phyloP scores from a whole-genome alignment of 495 filamentous ascomycete species.

The Penicillium canescens region DNA sequence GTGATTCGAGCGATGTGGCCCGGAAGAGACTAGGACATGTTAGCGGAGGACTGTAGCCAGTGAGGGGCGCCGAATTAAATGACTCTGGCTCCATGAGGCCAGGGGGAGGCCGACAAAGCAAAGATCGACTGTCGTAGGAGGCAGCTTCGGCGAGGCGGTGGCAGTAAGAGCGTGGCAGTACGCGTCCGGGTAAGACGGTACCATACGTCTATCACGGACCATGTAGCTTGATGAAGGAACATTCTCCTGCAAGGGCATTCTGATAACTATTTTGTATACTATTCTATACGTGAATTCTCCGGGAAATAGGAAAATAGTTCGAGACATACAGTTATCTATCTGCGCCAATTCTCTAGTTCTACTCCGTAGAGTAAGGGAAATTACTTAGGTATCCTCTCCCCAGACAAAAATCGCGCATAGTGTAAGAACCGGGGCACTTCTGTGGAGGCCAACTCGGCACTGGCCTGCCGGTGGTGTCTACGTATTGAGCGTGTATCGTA shows the following conservation, averaged over 20 bases:
- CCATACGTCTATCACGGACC: constrained; percentile 6
- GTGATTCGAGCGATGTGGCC: constrained; percentile 22
- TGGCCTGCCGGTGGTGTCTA: constrained; percentile 2
- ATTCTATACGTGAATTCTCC: constrained; percentile 6
- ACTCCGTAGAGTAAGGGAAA: not conserved
- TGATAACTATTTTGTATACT: constrained; percentile 8
- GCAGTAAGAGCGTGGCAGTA: not conserved
- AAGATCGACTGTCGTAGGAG: constrained; percentile 21
- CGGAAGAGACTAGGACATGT: constrained; percentile 11
- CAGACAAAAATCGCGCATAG: constrained; percentile 34
- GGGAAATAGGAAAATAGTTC: not conserved
- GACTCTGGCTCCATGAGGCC: constrained; percentile 28
- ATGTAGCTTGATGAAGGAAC: constrained; percentile 17
- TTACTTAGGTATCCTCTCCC: not conserved
- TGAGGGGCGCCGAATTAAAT: constrained; percentile 26
- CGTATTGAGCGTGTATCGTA: no score
- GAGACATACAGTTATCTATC: no score
- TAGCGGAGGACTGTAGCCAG: constrained; percentile 19
- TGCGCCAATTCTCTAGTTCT: not conserved
- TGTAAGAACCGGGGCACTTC: constrained; percentile 15
- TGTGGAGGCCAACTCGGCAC: constrained; percentile 12
- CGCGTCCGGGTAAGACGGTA: not conserved
- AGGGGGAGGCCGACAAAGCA: constrained; percentile 7
- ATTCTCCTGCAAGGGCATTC: constrained; percentile 25
- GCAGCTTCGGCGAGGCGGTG: constrained; percentile 27